phyloP scores from a whole-genome alignment of 352 stramenopile species.

The Aphanomyces euteiches region DNA sequence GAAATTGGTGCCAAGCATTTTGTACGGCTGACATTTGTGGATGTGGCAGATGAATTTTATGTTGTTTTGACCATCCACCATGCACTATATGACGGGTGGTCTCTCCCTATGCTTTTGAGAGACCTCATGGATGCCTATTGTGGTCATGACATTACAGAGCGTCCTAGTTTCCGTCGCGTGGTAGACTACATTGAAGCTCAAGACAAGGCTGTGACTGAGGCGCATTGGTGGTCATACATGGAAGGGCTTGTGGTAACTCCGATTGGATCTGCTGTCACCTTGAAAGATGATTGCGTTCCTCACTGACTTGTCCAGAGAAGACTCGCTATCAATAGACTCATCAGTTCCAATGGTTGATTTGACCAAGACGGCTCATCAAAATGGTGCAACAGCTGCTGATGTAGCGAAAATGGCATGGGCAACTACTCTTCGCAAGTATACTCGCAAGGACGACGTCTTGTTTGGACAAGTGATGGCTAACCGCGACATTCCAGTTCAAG shows the following conservation, averaged over 20 bases:
- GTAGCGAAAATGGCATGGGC: conserved; percentile 5
- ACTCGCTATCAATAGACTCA: background rate
- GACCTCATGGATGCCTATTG: background rate
- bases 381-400: background rate
- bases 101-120: background rate
- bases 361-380: background rate
- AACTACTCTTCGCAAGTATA: conserved; percentile 11
- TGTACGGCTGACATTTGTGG: background rate
- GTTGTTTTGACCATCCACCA: conserved; percentile 8
- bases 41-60: background rate
- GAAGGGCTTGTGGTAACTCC: background rate
- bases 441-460: background rate
- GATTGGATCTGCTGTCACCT: background rate
- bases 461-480: conserved; percentile 17
- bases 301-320: background rate
- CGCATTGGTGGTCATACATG: background rate
- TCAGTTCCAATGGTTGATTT: background rate
- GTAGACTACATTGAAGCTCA: conserved; percentile 20
- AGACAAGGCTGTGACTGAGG: background rate
- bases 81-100: conserved; percentile 7
- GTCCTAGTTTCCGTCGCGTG: background rate
- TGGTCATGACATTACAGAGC: background rate
- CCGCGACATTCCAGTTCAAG: conserved; percentile 3
- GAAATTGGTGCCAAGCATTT: background rate
- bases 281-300: too few relatives aligned